Conservation (phyloP, 225 moss, liverwort and hornwort species). For the Bryoerythrophyllum caledonicum region DNA sequence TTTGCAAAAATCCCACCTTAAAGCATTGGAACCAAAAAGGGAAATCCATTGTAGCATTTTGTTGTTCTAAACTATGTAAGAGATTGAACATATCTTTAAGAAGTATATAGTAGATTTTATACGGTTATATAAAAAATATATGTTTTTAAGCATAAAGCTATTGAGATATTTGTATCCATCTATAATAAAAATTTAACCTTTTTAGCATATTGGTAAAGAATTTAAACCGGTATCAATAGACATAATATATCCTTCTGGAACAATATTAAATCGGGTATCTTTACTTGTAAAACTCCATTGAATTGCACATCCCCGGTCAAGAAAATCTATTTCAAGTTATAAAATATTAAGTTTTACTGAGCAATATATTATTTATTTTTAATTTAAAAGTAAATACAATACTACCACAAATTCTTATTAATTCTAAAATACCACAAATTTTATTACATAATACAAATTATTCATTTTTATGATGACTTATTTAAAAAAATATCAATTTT, state of each 20-base stretch:
- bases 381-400: too few relatives aligned
- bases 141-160: fast-evolving
- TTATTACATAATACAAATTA: too few relatives aligned
- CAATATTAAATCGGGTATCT: conserved; percentile 58
- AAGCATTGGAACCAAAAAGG: too few relatives aligned
- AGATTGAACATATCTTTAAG: neutral
- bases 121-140: too few relatives aligned
- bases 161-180: neutral
- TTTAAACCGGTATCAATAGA: conserved; percentile 57
- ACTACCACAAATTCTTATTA: too few relatives aligned
- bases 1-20: too few relatives aligned
- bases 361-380: too few relatives aligned
- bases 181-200: neutral
- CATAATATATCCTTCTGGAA: conserved; percentile 66
- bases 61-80: too few relatives aligned
- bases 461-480: too few relatives aligned
- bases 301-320: conserved; percentile 61
- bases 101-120: neutral
- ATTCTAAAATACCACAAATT: too few relatives aligned
- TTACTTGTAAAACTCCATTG: conserved; percentile 68
- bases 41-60: too few relatives aligned
- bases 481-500: too few relatives aligned
- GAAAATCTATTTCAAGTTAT: conserved; percentile 38
- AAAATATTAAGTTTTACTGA: fast-evolving
- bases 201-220: conserved; percentile 22